Evolutionary conservation across 176 grass and related monocot genomes (phyloP), one percentile per base, ranked within the genome.

Genomic region (Urochloa ruziziensis): DNA sequence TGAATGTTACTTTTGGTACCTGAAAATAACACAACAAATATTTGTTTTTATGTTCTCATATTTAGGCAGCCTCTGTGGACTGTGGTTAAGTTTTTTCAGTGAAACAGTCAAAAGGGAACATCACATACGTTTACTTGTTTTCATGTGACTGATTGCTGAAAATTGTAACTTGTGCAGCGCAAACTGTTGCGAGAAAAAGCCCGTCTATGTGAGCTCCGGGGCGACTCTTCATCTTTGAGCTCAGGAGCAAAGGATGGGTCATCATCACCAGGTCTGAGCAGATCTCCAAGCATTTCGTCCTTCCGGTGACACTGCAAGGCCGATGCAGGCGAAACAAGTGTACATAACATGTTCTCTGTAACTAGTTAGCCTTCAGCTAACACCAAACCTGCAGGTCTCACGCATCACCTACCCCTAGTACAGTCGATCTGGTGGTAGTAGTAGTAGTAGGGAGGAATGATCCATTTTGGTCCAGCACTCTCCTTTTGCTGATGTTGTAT

Each of bases 161-260:
- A 81, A 7, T 43, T 46, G 2, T 46, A 43, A 52, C 12, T 21
- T 34, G 24, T 80, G 54, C 73, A 94, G 92, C 87, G 89, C 36
- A 94, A 91, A 76, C 18, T 94, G 39, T 27, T 89, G 67, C 67
- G 49, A 47, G 92, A 94, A 44, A 91, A 94, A 34, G 16, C 70
- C 62, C 89, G 92, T 7, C 67, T 94, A n/a, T 85, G 54, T 0
- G 78, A 76, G 56, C 86, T 94, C 10, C 73, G 67, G 30, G 84
- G 78, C 7, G 84, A 88, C 13, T 73, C 87, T 0, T 89, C 81
- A 8, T 86, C 84, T 17, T 7, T 42, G 43, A 65, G 67, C 67
- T 72, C 68, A 54, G 85, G 74, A 52, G 12, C 10, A 12, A 71
- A 85, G 1, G 70, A 81, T 12, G 53, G 40, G 49, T 81, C 53